A percentile compares a stretch with the other conserved stretches of the same genome.
phyloP scores from a whole-genome alignment of 1,284 basidiomycete genomes.

The Acaromyces ingoldii region DNA sequence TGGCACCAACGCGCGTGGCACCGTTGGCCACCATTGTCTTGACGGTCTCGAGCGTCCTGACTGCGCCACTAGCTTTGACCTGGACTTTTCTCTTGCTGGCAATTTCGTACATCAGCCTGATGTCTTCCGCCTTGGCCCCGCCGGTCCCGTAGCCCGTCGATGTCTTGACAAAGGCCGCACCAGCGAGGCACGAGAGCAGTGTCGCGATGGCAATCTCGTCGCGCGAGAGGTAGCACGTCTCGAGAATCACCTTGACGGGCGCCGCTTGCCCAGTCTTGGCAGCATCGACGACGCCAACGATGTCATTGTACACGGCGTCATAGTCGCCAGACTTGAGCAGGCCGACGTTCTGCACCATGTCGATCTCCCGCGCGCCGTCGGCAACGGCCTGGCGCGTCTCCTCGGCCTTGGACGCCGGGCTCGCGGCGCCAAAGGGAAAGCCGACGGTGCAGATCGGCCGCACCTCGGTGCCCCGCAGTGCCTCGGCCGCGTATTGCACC shows the following conservation, averaged over 20 bases:
- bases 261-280: conserved; percentile 10
- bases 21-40: conserved; percentile 34
- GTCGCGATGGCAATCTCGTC: conserved; percentile 31
- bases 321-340: conserved; percentile 22
- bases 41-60: conserved; percentile 23
- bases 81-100: conserved; percentile 14
- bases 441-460: conserved; percentile 11
- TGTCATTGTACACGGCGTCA: conserved; percentile 25
- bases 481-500: conserved; percentile 56
- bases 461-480: conserved; percentile 44
- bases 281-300: conserved; percentile 26
- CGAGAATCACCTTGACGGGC: conserved; percentile 41
- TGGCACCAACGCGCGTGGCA: conserved; percentile 35
- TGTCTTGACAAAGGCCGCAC: conserved; percentile 42
- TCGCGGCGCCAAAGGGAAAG: conserved; percentile 20
- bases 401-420: conserved; percentile 24
- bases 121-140: conserved; percentile 34
- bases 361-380: conserved; percentile 38
- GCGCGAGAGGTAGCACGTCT: conserved; percentile 31
- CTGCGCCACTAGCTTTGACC: conserved; percentile 42
- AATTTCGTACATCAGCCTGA: conserved; percentile 37
- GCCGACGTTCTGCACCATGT: conserved; percentile 47
- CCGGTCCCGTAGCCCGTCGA: conserved; percentile 38
- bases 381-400: conserved; percentile 24
- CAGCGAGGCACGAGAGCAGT: conserved; percentile 23